Conservation (phyloP, 768 basidiomycete species). For the Trametes cubensis region DNA sequence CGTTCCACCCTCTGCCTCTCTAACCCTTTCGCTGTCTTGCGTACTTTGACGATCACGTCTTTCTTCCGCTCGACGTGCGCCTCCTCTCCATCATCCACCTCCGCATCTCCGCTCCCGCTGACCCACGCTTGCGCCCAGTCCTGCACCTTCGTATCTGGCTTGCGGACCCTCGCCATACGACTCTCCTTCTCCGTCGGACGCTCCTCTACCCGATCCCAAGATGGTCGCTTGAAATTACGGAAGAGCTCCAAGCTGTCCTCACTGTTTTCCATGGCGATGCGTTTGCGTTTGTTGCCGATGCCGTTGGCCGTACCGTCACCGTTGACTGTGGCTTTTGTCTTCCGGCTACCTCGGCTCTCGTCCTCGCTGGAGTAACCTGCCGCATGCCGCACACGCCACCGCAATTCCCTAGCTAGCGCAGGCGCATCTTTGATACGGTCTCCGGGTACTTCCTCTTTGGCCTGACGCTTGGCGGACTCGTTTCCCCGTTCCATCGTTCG, state of each 20-base stretch:
- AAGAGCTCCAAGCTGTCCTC: constrained; percentile 41
- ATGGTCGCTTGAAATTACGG: constrained; percentile 67
- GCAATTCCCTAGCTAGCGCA: constrained; percentile 78
- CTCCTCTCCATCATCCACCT: constrained; percentile 29
- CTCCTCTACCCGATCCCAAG: constrained; percentile 61
- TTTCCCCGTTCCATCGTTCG: constrained; percentile 70
- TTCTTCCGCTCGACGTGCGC: constrained; percentile 48
- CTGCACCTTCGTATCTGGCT: constrained; percentile 41
- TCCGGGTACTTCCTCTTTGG: constrained; percentile 76
- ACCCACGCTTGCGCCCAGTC: constrained; percentile 44
- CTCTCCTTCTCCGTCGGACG: constrained; percentile 46
- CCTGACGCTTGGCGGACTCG: constrained; percentile 74
- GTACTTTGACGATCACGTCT: constrained; percentile 59
- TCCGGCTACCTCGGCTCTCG: constrained; percentile 45
- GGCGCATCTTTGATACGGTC: constrained; percentile 84
- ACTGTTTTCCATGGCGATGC: constrained; percentile 22
- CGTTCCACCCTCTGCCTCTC: constrained; percentile 77
- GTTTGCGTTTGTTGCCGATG: constrained; percentile 35
- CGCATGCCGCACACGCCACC: constrained; percentile 76
- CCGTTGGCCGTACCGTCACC: constrained; percentile 35
- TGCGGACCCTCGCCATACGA: constrained; percentile 41
- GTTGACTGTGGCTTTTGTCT: constrained; percentile 47
- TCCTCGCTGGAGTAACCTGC: constrained; percentile 69
- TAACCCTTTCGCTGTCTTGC: constrained; percentile 55
- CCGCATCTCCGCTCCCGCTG: constrained; percentile 30